phyloP scores from a whole-genome alignment of 495 filamentous ascomycete species.

The Daldinia vernicosa region DNA sequence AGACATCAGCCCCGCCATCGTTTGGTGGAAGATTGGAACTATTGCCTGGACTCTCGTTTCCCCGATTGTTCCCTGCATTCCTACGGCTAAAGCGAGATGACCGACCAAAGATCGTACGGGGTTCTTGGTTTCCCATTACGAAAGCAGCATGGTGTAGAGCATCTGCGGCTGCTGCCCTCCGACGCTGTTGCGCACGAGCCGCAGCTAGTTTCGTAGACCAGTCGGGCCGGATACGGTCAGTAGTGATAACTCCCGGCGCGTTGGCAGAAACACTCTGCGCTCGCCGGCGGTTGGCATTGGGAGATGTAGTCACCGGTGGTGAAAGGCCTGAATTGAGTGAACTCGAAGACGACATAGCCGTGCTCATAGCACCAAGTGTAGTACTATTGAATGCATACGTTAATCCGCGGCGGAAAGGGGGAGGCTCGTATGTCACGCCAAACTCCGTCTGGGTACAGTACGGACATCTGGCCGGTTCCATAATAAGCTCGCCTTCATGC shows the following conservation, averaged over 20 bases:
- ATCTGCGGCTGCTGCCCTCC: constrained; percentile 91
- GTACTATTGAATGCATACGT: constrained; percentile 65
- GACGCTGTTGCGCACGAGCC: constrained; percentile 82
- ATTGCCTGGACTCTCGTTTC: constrained; percentile 42
- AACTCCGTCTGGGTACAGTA: constrained; percentile 97
- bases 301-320: constrained; percentile 47
- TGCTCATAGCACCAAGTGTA: constrained; percentile 57
- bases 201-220: constrained; percentile 91
- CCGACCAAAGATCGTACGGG: constrained; percentile 53
- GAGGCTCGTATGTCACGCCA: constrained; percentile 89
- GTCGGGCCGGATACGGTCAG: constrained; percentile 90
- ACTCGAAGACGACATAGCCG: constrained; percentile 73
- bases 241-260: constrained; percentile 84
- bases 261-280: constrained; percentile 84
- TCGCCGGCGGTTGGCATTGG: constrained; percentile 64
- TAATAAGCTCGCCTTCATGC: constrained; percentile 77
- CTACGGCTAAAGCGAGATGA: constrained; percentile 58
- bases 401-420: constrained; percentile 86
- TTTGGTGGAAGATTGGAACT: constrained; percentile 45
- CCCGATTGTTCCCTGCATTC: constrained; percentile 53
- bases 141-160: constrained; percentile 96
- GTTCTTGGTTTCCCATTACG: constrained; percentile 73
- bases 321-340: constrained; percentile 61
- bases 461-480: constrained; percentile 91
- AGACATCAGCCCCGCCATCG: constrained; percentile 43